Conservation (phyloP, 1,139 yeast species). For the Neolecta irregularis region DNA sequence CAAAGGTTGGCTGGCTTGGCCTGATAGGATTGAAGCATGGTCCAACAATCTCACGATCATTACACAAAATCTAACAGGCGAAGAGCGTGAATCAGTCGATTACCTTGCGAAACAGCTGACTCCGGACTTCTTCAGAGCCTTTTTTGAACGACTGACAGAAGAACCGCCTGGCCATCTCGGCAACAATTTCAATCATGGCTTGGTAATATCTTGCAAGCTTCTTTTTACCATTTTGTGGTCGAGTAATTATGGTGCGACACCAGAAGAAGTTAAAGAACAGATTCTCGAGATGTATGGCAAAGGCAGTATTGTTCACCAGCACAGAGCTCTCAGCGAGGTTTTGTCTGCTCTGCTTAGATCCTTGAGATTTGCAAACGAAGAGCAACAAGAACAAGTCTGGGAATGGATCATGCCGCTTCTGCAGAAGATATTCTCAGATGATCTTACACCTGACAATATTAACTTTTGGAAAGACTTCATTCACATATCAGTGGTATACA, state of each 20-base stretch:
- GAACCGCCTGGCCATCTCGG: constrained; percentile 22
- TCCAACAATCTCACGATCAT: constrained; percentile 20
- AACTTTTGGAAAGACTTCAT: constrained; percentile 65
- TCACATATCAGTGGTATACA: constrained; percentile 30
- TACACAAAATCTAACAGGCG: too few relatives aligned
- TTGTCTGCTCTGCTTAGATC: constrained; percentile 23
- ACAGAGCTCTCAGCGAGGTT: constrained; percentile 28
- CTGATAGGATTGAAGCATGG: constrained; percentile 36
- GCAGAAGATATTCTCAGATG: constrained; percentile 37
- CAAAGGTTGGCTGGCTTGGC: constrained; percentile 89
- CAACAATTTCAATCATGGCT: constrained; percentile 17
- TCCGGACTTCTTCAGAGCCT: too few relatives aligned
- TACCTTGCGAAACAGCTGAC: too few relatives aligned
- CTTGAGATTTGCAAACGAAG: constrained; percentile 16
- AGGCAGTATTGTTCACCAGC: constrained; percentile 24
- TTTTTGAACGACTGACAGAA: too few relatives aligned
- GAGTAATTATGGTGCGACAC: constrained; percentile 9
- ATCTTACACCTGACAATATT: constrained; percentile 60
- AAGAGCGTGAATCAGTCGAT: too few relatives aligned
- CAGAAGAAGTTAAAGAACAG: constrained; percentile 9
- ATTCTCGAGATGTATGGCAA: constrained; percentile 9
- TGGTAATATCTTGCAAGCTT: too few relatives aligned
- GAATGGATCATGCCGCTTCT: constrained; percentile 39
- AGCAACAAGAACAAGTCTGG: constrained; percentile 19
- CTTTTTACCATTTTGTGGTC: too few relatives aligned